Conservation (phyloP, 139 green algal species). For the Yamagishiella unicocca region DNA sequence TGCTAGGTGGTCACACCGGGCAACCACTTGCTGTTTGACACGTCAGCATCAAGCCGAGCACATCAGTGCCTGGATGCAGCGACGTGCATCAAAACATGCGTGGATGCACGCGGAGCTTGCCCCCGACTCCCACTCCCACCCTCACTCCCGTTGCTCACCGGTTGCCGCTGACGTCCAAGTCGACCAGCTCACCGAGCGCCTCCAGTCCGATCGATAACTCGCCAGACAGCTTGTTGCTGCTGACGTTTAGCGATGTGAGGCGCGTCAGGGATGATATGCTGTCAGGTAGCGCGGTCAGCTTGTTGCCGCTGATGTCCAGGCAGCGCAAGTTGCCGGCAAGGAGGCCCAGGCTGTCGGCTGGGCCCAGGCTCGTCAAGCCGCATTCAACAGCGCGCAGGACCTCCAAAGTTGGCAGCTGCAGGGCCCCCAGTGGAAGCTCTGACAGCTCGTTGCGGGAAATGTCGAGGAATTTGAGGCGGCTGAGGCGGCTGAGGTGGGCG, state of each 20-base stretch:
- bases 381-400: not conserved
- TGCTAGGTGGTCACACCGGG: too few species aligned
- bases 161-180: not conserved
- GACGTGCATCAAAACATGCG: too few species aligned
- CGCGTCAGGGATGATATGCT: conserved; percentile 51
- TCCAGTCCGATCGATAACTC: not conserved
- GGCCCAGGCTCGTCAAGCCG: not conserved
- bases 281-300: conserved; percentile 56
- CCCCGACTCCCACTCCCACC: too few species aligned
- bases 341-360: not conserved
- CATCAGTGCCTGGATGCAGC: too few species aligned
- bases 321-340: not conserved
- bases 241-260: conserved; percentile 70
- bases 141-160: too few species aligned
- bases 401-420: not conserved
- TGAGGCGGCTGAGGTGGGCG: not conserved
- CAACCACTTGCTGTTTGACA: too few species aligned
- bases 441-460: conserved; percentile 5
- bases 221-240: conserved; percentile 51
- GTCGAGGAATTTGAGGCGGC: conserved; percentile 35
- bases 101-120: too few species aligned
- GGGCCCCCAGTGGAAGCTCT: not conserved
- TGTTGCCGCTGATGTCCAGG: conserved; percentile 39
- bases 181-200: not conserved
- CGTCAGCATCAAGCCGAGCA: too few species aligned